Evolutionary conservation across 2,329 filamentous ascomycete genomes (phyloP).

Genomic region (Fusarium goolgardi): DNA sequence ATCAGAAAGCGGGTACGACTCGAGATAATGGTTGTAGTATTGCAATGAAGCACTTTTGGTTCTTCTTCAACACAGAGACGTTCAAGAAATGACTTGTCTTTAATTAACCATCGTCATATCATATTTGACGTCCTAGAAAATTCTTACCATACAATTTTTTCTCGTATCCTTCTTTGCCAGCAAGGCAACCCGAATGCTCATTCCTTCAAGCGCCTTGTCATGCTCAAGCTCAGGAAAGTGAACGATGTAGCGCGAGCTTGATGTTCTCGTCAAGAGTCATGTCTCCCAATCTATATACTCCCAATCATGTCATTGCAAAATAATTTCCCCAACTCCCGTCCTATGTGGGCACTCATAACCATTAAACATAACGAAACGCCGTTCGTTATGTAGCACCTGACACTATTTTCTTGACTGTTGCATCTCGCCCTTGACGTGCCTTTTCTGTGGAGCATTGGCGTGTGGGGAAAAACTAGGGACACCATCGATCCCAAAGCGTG

Average conservation of each 20-base stretch:
- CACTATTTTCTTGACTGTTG: conserved; percentile 31
- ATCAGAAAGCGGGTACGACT: background rate
- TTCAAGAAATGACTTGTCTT: background rate
- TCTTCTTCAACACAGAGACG: background rate
- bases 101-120: background rate
- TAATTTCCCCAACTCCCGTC: conserved; percentile 43
- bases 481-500: conserved; percentile 47
- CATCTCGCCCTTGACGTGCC: conserved; percentile 30
- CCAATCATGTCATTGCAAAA: conserved; percentile 32
- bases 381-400: conserved; percentile 9
- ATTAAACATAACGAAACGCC: conserved; percentile 24
- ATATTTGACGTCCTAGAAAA: background rate
- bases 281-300: conserved; percentile 40
- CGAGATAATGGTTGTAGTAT: conserved; percentile 14
- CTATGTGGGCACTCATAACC: conserved; percentile 30
- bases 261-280: conserved; percentile 25
- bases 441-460: conserved; percentile 26
- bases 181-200: conserved; percentile 33
- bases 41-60: background rate
- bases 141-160: conserved; percentile 23
- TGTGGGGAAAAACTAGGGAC: conserved; percentile 44
- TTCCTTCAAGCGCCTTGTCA: conserved; percentile 36
- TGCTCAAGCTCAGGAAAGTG: conserved; percentile 20
- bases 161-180: conserved; percentile 28
- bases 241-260: conserved; percentile 41